A percentile compares a stretch with the other conserved stretches of the same genome.
phyloP scores from a whole-genome alignment of 1,139 yeast species.

The Sugiyamaella xylanicola region DNA sequence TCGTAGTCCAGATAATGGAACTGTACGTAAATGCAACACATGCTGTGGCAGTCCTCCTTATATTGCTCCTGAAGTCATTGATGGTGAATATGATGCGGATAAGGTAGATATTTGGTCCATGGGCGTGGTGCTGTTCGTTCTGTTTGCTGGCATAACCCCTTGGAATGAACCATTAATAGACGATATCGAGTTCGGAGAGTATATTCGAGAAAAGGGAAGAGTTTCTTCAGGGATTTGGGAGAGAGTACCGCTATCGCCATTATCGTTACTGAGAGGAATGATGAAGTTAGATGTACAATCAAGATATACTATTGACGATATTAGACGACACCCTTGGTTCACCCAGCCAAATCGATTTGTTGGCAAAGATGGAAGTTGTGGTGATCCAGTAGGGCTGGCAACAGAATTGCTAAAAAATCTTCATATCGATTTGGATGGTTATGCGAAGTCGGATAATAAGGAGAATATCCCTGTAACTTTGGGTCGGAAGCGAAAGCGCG shows the following conservation, averaged over 20 bases:
- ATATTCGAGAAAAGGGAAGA: conserved; percentile 79
- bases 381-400: conserved; percentile 42
- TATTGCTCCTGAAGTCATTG: conserved; percentile 93
- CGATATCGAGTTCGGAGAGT: conserved; percentile 58
- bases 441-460: conserved; percentile 87
- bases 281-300: conserved; percentile 82
- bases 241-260: conserved; percentile 77
- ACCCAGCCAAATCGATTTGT: conserved; percentile 34
- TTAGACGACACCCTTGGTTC: conserved; percentile 87
- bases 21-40: conserved; percentile 68
- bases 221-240: conserved; percentile 71
- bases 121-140: conserved; percentile 88
- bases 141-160: conserved; percentile 94
- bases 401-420: conserved; percentile 37
- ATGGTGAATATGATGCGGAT: conserved; percentile 81
- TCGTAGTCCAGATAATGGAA: conserved; percentile 88
- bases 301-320: conserved; percentile 76
- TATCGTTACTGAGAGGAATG: conserved; percentile 96
- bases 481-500: conserved; percentile 91
- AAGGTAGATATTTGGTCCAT: conserved; percentile 96
- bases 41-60: conserved; percentile 92
- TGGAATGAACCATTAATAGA: conserved; percentile 63
- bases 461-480: conserved; percentile 96
- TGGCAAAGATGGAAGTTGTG: conserved; percentile 13
- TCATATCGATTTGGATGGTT: conserved; percentile 56